A percentile compares a stretch with the other conserved stretches of the same genome.
phyloP scores from a whole-genome alignment of 164 flowering plant genomes.

The Piper betle region DNA sequence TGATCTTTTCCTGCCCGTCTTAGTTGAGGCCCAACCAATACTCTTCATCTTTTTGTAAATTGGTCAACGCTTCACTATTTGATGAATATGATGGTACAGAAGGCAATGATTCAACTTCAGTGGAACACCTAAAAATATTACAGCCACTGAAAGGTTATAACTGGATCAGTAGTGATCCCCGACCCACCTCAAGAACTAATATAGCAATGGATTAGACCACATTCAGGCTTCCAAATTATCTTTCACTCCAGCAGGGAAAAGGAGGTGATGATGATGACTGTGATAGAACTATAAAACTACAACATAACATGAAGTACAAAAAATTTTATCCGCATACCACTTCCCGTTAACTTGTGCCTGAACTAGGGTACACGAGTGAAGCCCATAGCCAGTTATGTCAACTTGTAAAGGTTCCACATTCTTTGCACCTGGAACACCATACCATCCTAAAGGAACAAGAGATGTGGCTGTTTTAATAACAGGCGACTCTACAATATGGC shows the following conservation, averaged over 20 bases:
- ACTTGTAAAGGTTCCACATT: constrained; percentile 67
- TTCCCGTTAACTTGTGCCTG: constrained; percentile 93
- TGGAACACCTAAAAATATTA: constrained; percentile 57
- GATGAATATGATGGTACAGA: constrained; percentile 44
- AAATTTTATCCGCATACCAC: constrained; percentile 36
- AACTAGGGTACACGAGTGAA: constrained; percentile 73
- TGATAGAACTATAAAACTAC: no score
- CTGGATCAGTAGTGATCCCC: background rate
- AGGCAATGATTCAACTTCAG: constrained; percentile 77
- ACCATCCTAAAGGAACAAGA: constrained; percentile 89
- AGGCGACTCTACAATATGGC: constrained; percentile 85
- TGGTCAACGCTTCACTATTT: constrained; percentile 32
- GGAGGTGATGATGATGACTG: no score
- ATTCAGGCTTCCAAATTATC: no score
- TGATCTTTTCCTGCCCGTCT: constrained; percentile 54
- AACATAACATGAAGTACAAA: background rate
- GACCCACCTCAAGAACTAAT: background rate
- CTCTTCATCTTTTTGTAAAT: constrained; percentile 63
- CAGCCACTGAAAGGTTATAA: background rate
- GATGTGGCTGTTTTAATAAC: constrained; percentile 82
- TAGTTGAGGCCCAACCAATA: constrained; percentile 68
- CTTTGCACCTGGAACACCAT: constrained; percentile 63
- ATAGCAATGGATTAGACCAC: background rate
- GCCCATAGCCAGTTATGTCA: constrained; percentile 78
- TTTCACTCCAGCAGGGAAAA: no score